phyloP scores from a whole-genome alignment of 495 filamentous ascomycete species.

The Lasiosphaeria hispida region DNA sequence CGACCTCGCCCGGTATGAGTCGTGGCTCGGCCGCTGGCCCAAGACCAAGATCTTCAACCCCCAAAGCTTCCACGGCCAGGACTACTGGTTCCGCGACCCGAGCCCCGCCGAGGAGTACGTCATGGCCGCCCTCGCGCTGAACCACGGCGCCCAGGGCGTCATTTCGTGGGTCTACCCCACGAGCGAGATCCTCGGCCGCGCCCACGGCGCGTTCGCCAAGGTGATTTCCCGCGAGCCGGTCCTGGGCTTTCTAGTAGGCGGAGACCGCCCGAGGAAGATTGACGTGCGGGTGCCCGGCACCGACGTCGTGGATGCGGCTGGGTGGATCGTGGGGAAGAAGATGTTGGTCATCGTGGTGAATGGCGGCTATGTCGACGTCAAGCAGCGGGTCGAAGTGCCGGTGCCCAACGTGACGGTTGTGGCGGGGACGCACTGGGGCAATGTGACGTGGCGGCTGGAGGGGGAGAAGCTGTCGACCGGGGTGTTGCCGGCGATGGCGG shows the following conservation, averaged over 20 bases:
- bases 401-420: slow-evolving; percentile 20
- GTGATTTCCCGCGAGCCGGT: slow-evolving; percentile 41
- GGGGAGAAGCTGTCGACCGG: slow-evolving; percentile 18
- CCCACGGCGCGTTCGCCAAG: slow-evolving; percentile 44
- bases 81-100: slow-evolving; percentile 61
- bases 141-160: slow-evolving; percentile 58
- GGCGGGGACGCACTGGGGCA: slow-evolving; percentile 22
- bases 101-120: slow-evolving; percentile 53
- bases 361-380: slow-evolving; percentile 32
- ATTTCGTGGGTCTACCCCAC: slow-evolving; percentile 56
- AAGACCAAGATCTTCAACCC: slow-evolving; percentile 61
- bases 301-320: slow-evolving; percentile 42
- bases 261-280: slow-evolving; percentile 20
- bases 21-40: slow-evolving; percentile 40
- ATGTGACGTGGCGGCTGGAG: slow-evolving; percentile 24
- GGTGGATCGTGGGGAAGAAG: slow-evolving; percentile 36
- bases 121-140: slow-evolving; percentile 61
- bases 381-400: slow-evolving; percentile 21
- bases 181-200: slow-evolving; percentile 37
- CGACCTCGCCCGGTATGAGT: slow-evolving; percentile 44
- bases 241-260: slow-evolving; percentile 44
- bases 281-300: slow-evolving; percentile 7
- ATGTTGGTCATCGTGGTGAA: slow-evolving; percentile 48
- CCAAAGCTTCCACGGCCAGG: slow-evolving; percentile 62
- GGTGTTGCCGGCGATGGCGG: slow-evolving; percentile 25